Evolutionary conservation across 257 asterid genomes (phyloP).

Genomic region (Penstemon barbatus): DNA sequence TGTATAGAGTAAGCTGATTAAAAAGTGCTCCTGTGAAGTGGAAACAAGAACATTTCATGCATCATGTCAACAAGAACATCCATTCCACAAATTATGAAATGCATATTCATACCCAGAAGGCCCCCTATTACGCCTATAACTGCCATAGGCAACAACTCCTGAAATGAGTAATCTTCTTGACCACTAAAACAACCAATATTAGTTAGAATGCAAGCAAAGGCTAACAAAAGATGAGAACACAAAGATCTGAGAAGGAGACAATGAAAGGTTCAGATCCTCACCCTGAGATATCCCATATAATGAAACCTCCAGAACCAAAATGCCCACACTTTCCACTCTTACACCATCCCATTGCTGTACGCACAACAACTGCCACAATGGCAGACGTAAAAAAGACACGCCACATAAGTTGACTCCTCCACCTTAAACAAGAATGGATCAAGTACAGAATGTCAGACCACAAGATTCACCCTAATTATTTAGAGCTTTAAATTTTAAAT

Average conservation of each 20-base stretch:
- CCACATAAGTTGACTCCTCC: slow-evolving; percentile 99
- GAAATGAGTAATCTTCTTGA: slow-evolving; percentile 97
- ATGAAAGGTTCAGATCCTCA: slow-evolving; percentile 44
- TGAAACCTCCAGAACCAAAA: slow-evolving; percentile 98
- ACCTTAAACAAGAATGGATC: slow-evolving; percentile 52
- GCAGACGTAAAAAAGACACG: slow-evolving; percentile 99
- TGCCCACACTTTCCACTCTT: slow-evolving; percentile 97
- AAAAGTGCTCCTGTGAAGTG: slow-evolving; percentile 76
- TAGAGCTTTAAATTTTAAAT: neutral
- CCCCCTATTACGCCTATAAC: slow-evolving; percentile 98
- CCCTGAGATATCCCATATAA: slow-evolving; percentile 97
- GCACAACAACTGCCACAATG: slow-evolving; percentile 94
- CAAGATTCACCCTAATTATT: neutral
- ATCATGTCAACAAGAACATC: slow-evolving; percentile 23
- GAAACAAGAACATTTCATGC: slow-evolving; percentile 8
- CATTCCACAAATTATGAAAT: slow-evolving; percentile 24
- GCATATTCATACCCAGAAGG: slow-evolving; percentile 74
- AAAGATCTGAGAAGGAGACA: slow-evolving; percentile 24
- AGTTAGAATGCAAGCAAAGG: slow-evolving; percentile 37
- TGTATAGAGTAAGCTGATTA: slow-evolving; percentile 84
- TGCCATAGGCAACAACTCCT: slow-evolving; percentile 95
- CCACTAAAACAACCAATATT: slow-evolving; percentile 66
- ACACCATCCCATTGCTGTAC: slow-evolving; percentile 98
- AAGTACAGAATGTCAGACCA: slow-evolving; percentile 20
- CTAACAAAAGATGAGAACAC: slow-evolving; percentile 23